Evolutionary conservation across 2,329 filamentous ascomycete species (phyloP).

Genomic region (Tothia fuscella): DNA sequence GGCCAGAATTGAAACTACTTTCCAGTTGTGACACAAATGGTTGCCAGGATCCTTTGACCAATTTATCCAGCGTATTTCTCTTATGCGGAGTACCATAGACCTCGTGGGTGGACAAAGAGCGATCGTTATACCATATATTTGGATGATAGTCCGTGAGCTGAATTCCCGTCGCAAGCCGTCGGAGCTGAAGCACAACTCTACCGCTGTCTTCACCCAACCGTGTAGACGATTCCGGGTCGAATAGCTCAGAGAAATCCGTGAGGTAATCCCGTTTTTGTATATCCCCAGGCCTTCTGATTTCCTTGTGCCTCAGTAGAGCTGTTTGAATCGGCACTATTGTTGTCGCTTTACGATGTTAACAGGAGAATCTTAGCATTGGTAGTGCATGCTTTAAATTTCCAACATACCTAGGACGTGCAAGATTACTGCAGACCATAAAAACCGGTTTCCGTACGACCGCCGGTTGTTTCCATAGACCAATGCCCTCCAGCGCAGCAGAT

Average conservation of each 20-base stretch:
- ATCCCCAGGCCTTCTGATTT: too few relatives aligned
- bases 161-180: not conserved
- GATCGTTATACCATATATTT: not conserved
- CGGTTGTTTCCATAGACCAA: not conserved
- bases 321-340: not conserved
- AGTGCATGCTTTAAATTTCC: too few relatives aligned
- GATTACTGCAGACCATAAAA: too few relatives aligned
- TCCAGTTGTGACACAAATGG: not conserved
- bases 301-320: not conserved
- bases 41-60: not conserved
- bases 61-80: not conserved
- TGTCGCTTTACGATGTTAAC: not conserved
- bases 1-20: not conserved
- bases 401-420: too few relatives aligned
- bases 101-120: not conserved
- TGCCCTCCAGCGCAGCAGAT: not conserved
- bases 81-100: not conserved
- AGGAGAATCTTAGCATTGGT: not conserved
- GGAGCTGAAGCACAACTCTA: too few relatives aligned
- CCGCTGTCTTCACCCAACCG: too few relatives aligned
- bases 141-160: not conserved
- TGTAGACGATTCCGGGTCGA: too few relatives aligned
- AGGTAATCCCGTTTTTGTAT: too few relatives aligned
- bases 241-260: too few relatives aligned
- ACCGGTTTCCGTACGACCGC: not conserved